phyloP scores from a whole-genome alignment of 306 rosid genomes.

The Cucurbita maxima region DNA sequence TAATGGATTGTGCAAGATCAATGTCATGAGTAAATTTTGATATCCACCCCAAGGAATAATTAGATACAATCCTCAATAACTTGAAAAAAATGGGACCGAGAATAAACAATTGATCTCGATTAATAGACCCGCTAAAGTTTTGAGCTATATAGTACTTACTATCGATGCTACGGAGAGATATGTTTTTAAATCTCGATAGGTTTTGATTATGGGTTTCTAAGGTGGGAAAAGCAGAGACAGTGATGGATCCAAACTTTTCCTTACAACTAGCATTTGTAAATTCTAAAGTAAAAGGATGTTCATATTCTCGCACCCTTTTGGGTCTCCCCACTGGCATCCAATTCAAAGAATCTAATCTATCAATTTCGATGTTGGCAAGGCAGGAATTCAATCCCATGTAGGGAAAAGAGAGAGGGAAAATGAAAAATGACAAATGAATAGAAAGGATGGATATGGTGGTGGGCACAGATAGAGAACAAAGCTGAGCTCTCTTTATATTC shows the following conservation, averaged over 20 bases:
- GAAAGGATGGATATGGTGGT: neutral
- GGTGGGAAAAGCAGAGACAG: neutral
- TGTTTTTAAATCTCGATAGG: neutral
- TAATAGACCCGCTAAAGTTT: no score
- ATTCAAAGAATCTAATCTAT: constrained; percentile 4
- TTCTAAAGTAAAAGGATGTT: constrained; percentile 4
- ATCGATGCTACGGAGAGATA: no score
- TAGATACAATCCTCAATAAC: neutral
- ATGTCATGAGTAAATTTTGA: neutral
- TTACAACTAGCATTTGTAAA: neutral
- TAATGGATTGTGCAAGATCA: neutral
- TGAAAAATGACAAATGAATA: neutral
- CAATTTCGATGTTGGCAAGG: neutral
- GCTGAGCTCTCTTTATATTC: constrained; percentile 6
- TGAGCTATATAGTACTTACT: no score
- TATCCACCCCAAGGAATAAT: neutral
- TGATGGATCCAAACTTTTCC: neutral
- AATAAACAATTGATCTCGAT: no score
- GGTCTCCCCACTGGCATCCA: neutral
- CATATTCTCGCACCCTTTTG: neutral
- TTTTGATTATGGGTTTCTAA: neutral
- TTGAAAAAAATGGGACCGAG: no score
- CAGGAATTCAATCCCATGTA: neutral
- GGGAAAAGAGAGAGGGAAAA: constrained; percentile 1
- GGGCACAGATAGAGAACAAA: neutral